Conservation (phyloP, 495 filamentous ascomycete genomes). For the Talaromyces liani region DNA sequence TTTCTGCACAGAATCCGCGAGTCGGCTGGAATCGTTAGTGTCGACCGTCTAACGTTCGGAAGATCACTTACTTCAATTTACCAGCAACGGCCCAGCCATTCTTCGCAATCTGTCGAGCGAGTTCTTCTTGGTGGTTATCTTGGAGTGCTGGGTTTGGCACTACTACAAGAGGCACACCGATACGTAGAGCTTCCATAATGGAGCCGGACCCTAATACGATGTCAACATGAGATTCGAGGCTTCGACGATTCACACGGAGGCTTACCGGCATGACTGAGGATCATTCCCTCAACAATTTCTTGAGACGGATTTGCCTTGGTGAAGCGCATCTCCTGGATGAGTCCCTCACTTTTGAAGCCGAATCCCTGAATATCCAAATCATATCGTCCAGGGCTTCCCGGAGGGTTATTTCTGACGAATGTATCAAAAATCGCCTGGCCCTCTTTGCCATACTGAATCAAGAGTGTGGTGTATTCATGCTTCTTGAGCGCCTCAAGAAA, state of each 20-base stretch:
- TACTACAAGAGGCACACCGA: slow-evolving; percentile 63
- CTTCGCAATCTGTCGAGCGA: slow-evolving; percentile 62
- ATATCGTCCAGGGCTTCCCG: slow-evolving; percentile 15
- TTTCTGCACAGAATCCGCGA: slow-evolving; percentile 33
- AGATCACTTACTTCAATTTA: slow-evolving; percentile 47
- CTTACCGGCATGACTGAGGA: slow-evolving; percentile 85
- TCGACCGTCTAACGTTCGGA: not conserved
- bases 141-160: slow-evolving; percentile 79
- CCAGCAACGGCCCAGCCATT: slow-evolving; percentile 66
- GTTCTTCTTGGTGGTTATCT: slow-evolving; percentile 86
- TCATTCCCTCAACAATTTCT: slow-evolving; percentile 39
- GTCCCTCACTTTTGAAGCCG: slow-evolving; percentile 51
- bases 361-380: slow-evolving; percentile 54
- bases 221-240: slow-evolving; percentile 3
- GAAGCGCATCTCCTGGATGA: slow-evolving; percentile 49
- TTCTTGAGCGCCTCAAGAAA: slow-evolving; percentile 52
- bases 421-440: slow-evolving; percentile 38
- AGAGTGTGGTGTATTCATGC: slow-evolving; percentile 55
- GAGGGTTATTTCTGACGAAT: slow-evolving; percentile 16
- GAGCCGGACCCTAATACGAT: slow-evolving; percentile 65
- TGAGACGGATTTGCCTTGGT: slow-evolving; percentile 26
- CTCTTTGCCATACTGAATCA: slow-evolving; percentile 70
- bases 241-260: not conserved
- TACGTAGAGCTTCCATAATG: slow-evolving; percentile 72
- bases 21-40: slow-evolving; percentile 11